Evolutionary conservation across 345 rosid species (phyloP), one percentile per base, ranked within the genome.

Genomic region (Pistacia integerrima): DNA sequence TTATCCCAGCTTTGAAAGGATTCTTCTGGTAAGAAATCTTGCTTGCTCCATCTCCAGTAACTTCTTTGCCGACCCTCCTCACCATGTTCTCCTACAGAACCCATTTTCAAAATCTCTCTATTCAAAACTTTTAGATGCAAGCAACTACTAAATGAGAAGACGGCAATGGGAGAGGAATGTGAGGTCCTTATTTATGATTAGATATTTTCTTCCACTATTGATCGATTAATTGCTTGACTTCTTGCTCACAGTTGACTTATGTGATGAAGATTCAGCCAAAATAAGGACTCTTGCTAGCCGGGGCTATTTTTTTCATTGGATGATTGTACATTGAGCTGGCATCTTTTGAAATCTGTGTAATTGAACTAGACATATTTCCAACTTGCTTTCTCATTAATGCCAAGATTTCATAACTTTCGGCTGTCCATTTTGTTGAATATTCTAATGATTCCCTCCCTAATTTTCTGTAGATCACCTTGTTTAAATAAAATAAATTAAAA

Each of bases 1-100:
- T 54, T 82, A 11, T 60, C 70, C 90, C 86, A 83, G 70, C 77
- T 90, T 35, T 78, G 81, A 82, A 90, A 90, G 54, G 90, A 88
- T 55, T 88, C 90, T 61, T 85, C 91, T 2, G 90, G 91, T 22
- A 86, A 87, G 87, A 90, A 90, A 69, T 90, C 92, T 51, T 79
- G 83, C 73, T 86, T 90, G 80, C 84, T 74, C 71, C 88, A 88
- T 78, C 89, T 84, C 92, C 90, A 90, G 44, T 86, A 88, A 76
- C 85, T 69, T 68, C 63, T 84, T 10, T 10, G 69, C 55, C 74
- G 83, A 49, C n/a, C n/a, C n/a, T 82, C 78, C 69, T 17, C 78
- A 48, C 4, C 68, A 3, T 58, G 51, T 30, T 65, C 85, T 65
- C 33, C 79, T 5, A 58, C 52, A 36, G 83, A 75, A 52, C 41